These are phyloP conservation scores for Fagus sylvatica DNA, from an alignment of 306 rosid genomes.

Conservation along the genomic window DNA sequence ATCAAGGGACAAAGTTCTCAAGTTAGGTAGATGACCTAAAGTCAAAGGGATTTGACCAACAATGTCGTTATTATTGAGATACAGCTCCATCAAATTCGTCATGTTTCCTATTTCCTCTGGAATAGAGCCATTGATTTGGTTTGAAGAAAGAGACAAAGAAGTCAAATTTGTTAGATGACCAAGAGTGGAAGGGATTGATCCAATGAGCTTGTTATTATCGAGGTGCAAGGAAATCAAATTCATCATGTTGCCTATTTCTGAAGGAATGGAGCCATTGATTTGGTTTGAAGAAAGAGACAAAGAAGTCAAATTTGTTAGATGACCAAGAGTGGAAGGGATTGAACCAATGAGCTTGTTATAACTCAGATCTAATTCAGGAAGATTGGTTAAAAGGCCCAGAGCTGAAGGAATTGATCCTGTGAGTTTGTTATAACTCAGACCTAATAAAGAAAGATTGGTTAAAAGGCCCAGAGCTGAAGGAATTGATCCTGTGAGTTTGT, in stretches of 20 bases:
- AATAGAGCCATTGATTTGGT: too few species aligned
- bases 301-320: neutral
- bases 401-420: neutral
- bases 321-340: neutral
- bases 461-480: neutral
- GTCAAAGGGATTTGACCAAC: too few species aligned
- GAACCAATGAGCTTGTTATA: neutral
- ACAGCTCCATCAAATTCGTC: too few species aligned
- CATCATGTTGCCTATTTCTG: neutral
- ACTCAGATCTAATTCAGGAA: accelerated
- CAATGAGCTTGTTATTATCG: neutral
- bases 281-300: neutral
- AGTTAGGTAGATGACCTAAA: neutral
- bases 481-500: neutral
- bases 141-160: too few species aligned
- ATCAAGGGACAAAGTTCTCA: neutral
- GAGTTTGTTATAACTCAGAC: neutral
- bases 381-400: neutral
- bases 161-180: too few species aligned
- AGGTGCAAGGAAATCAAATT: accelerated
- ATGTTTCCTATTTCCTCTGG: too few species aligned
- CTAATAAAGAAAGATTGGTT: neutral
- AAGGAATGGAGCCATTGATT: neutral
- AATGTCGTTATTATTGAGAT: too few species aligned
- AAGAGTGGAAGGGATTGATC: neutral